Base-by-base conservation (phyloP, 2,329 filamentous ascomycete genomes). In the Chaetothyriales sp. region DNA sequence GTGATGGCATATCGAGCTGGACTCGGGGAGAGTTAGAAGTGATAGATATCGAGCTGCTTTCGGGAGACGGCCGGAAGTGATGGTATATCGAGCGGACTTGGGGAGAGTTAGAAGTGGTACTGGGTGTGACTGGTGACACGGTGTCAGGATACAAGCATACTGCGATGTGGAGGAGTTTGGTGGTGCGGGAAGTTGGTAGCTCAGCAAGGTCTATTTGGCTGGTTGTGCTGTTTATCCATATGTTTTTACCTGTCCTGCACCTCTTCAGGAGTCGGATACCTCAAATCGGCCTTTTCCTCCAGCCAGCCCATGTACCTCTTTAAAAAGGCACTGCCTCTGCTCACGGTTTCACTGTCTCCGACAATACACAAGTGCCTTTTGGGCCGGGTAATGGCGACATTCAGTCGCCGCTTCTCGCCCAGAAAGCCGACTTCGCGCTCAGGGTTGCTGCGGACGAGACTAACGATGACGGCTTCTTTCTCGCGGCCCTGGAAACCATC, bases 401-500 rank as follows among this genome's bases (percentile, higher is more conserved):
- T 98, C 58, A 98, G 71, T 56, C 92, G 78, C 57, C 92, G 78
- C 74, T 89, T 94, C 70, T 98, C 92, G 13, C 81, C 87, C 40
- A 98, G 71, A 64, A 98, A 98, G 8, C 92, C 92, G 13, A 97
- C 89, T 66, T 97, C 89, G 48, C 83, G 81, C 47, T 89, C 80
- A 5, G 80, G 60, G 65, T 98, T 98, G 68, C 89, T 95, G 59
- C 92, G 78, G 52, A 98, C 92, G n/a, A 97, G 77, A 67, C 85
- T 94, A 49, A 98, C 83, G 43, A 98, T 78, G 15, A 98, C 83
- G 2, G 87, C 92, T 67, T 98, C 92, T 69, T 98, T 98, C 69
- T 98, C 92, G 18, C 92, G 81, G 33, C 92, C 92, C 67, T 98
- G 92, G 66, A 98, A 98, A 1, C 90, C 92, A 67, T 98, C 92